Evolutionary conservation across 1,139 yeast species (phyloP).

Genomic region (Candida sanyaensis): DNA sequence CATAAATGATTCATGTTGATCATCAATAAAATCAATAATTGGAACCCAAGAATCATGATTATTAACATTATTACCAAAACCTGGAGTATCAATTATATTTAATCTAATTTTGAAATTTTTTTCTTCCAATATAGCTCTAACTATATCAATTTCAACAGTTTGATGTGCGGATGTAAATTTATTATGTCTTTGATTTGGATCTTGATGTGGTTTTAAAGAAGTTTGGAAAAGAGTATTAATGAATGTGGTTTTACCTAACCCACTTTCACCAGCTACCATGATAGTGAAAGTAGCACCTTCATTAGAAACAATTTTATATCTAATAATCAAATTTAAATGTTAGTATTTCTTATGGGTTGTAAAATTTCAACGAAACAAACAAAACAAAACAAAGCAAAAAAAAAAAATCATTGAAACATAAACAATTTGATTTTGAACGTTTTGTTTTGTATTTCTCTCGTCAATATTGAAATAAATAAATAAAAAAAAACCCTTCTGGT

Average conservation of each 20-base stretch:
- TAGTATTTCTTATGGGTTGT: constrained; percentile 3
- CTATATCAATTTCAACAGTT: constrained; percentile 89
- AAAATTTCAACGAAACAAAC: background rate
- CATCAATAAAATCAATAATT: constrained; percentile 90
- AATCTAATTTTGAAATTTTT: constrained; percentile 83
- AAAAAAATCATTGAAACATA: background rate
- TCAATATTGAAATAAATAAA: too few relatives aligned
- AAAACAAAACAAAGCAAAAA: background rate
- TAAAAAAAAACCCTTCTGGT: background rate
- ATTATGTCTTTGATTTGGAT: constrained; percentile 66
- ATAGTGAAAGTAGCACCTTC: constrained; percentile 88
- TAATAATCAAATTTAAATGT: constrained; percentile 18
- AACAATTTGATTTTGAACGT: background rate
- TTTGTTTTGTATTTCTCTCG: background rate
- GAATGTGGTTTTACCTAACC: constrained; percentile 92
- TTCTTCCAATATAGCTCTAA: constrained; percentile 91
- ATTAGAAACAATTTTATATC: constrained; percentile 86
- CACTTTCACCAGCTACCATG: constrained; percentile 96
- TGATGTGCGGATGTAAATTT: constrained; percentile 65
- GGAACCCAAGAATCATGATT: constrained; percentile 94
- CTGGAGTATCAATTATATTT: constrained; percentile 94
- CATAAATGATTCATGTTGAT: constrained; percentile 93
- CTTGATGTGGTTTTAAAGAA: constrained; percentile 62
- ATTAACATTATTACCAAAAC: constrained; percentile 95
- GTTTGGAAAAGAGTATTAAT: constrained; percentile 89